Evolutionary conservation across 1,139 yeast genomes (phyloP), one percentile per base, ranked within the genome.

Genomic region (Yamadazyma jaroonii): DNA sequence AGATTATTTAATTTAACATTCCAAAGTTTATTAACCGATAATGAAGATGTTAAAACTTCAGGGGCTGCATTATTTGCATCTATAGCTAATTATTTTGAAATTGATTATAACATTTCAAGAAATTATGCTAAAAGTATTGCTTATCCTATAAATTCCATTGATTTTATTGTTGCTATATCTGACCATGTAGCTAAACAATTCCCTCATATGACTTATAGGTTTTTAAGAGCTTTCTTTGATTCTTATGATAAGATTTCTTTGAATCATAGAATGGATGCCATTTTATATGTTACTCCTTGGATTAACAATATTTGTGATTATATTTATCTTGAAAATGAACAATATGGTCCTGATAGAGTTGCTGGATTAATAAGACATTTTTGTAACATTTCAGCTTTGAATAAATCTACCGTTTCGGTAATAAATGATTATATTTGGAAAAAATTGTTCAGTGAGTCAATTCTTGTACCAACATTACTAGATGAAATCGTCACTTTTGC

Each of bases 401-500:
- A 81, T 36, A 61, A 57, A 31, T 57, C 59, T 5, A 57, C 61
- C 4, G 56, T 67, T 25, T 53, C 74, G 0, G 60, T 61, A 25
- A 48, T 68, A 20, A 67, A 65, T 42, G 75, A 79, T 34, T 74
- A 74, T 41, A 64, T 87, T n/a, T 88, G 96, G 96, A 75, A 81
- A 25, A 71, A 74, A 33, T 54, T 87, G 12, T 79, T 84, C 25
- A 53, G 72, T 3, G 90, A 85, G 45, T 79, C 81, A 33, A 67
- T 79, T 32, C 59, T 87, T 15, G 72, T 77, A 3, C 70, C 74
- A 7, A 59, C 79, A 3, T 66, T 87, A 27, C 74, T 86, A 10
- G 88, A 84, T 45, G 95, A 86, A 52, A 78, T 85, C 23, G 77
- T 84, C 14, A 77, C 81, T 2, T 85, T 79, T 49, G 85, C 90